Evolutionary conservation across 2,329 filamentous ascomycete genomes (phyloP).

Genomic region (Pseudocercospora fijiensis): DNA sequence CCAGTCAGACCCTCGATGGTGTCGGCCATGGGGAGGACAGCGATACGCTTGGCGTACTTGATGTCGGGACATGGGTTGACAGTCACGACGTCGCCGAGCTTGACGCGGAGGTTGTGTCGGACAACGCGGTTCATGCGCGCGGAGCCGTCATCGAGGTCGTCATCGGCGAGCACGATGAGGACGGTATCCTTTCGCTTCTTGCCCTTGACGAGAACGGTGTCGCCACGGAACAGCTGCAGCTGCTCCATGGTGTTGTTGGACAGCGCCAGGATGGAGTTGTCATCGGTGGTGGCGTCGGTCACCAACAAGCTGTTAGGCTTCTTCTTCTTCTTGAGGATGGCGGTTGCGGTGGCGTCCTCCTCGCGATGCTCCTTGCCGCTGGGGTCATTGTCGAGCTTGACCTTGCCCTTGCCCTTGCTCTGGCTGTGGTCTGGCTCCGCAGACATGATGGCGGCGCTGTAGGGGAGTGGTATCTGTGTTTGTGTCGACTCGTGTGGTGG

Average conservation of each 20-base stretch:
- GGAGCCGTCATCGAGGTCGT: slow-evolving; percentile 95
- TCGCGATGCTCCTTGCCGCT: slow-evolving; percentile 47
- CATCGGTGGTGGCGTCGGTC: slow-evolving; percentile 97
- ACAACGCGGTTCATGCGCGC: slow-evolving; percentile 98
- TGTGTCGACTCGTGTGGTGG: slow-evolving; percentile 17
- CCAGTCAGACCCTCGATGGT: slow-evolving; percentile 97
- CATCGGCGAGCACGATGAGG: slow-evolving; percentile 93
- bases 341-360: slow-evolving; percentile 89
- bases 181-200: slow-evolving; percentile 99
- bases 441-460: slow-evolving; percentile 44
- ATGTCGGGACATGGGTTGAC: slow-evolving; percentile 98
- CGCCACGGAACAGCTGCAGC: slow-evolving; percentile 95
- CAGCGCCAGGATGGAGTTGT: slow-evolving; percentile 98
- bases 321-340: slow-evolving; percentile 99
- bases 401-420: slow-evolving; percentile 50
- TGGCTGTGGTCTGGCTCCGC: slow-evolving; percentile 50
- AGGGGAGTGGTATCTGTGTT: slow-evolving; percentile 1
- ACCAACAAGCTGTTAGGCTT: slow-evolving; percentile 99
- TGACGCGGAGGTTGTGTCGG: slow-evolving; percentile 95
- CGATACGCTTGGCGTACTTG: slow-evolving; percentile 99
- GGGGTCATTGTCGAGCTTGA: slow-evolving; percentile 44
- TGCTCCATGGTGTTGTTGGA: slow-evolving; percentile 99
- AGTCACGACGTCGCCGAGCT: slow-evolving; percentile 96
- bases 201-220: slow-evolving; percentile 96
- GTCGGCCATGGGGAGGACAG: slow-evolving; percentile 95